Base-by-base conservation (phyloP, 768 basidiomycete genomes). In the Harrya chromipes region DNA sequence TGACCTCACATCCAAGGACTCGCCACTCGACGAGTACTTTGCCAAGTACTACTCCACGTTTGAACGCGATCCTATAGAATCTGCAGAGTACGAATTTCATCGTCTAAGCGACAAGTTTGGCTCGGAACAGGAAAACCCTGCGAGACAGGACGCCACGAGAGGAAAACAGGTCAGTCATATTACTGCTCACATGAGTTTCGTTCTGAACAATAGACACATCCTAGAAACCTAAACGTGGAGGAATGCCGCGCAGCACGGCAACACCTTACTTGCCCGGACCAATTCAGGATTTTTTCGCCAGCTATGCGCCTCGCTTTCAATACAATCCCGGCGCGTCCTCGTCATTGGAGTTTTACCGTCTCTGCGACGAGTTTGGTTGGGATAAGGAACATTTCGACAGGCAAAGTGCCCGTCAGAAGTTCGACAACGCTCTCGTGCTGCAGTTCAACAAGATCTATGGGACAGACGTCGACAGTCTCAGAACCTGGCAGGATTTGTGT, bases 371-470 rank as follows among this genome's bases (percentile, higher is more conserved):
- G 33, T 33, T 33, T 2, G 33, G 33, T 33, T 33, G 33, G 33
- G 14, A 33, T 14, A 16, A 33, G 33, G 6, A 16, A 6, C 13
- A 33, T 16, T 14, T 5, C 13, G 33, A 14, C 16, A 33, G 33
- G 33, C 13, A 33, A 33, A 2, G 14, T 33, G 59, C 59, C 0
- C 47, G 53, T 7, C 4, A 1, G 0, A 11, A 40, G 0, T 60
- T 61, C 39, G 54, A 52, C 1, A 37, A 62, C 2, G 47, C 52
- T 0, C 50, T 62, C 6, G 59, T 60, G 0, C 4, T 26, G 0
- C 56, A 60, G 4, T 62, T 60, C 34, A 59, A 60, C 16, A 1
- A 27, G 1, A 35, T 55, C 2, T 60, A 58, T 3, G 59, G 59
- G 0, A 59, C 49, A 0, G 40, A 60, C 12, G 47, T 34, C 2